Percentiles rank a stretch among this genome's conserved stretches.
These are phyloP conservation scores for Umbelopsis sp. DNA, from an alignment of 371 early-diverging fungal species.

Conservation along the genomic window DNA sequence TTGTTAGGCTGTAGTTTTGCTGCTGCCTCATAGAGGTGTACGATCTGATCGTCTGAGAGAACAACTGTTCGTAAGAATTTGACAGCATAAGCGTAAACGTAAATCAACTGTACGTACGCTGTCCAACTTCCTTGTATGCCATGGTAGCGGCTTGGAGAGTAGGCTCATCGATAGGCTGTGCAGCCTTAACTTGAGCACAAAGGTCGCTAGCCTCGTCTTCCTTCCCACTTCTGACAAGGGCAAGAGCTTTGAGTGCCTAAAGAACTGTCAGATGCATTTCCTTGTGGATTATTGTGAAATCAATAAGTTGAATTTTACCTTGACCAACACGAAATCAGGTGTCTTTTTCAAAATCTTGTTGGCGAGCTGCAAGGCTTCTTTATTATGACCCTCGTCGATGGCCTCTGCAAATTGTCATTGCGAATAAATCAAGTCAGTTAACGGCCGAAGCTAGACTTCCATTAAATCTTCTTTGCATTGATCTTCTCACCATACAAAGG, in stretches of 20 bases:
- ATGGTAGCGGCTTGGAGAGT: constrained; percentile 76
- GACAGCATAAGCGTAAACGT: not conserved
- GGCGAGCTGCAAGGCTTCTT: constrained; percentile 67
- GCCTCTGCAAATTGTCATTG: constrained; percentile 55
- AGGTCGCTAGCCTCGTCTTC: constrained; percentile 71
- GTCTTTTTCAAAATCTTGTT: constrained; percentile 77
- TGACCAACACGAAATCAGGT: constrained; percentile 65
- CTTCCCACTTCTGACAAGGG: constrained; percentile 70
- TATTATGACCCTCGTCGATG: constrained; percentile 73
- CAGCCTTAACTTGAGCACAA: constrained; percentile 71
- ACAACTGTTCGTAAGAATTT: not conserved
- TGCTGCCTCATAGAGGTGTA: constrained; percentile 76
- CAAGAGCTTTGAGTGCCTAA: constrained; percentile 85
- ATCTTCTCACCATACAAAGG: constrained; percentile 49
- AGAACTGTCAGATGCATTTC: not conserved
- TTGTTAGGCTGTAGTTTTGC: constrained; percentile 64
- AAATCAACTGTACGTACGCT: constrained; percentile 45
- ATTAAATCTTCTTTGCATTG: not conserved
- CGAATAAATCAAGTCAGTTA: no score
- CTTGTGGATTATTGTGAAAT: not conserved
- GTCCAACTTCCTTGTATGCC: constrained; percentile 65
- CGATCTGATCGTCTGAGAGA: constrained; percentile 61
- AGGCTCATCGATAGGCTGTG: constrained; percentile 71
- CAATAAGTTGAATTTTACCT: constrained; percentile 42
- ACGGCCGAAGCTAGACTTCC: no score